phyloP scores from a whole-genome alignment of 1,284 basidiomycete species.

The Exobasidium rhododendri region DNA sequence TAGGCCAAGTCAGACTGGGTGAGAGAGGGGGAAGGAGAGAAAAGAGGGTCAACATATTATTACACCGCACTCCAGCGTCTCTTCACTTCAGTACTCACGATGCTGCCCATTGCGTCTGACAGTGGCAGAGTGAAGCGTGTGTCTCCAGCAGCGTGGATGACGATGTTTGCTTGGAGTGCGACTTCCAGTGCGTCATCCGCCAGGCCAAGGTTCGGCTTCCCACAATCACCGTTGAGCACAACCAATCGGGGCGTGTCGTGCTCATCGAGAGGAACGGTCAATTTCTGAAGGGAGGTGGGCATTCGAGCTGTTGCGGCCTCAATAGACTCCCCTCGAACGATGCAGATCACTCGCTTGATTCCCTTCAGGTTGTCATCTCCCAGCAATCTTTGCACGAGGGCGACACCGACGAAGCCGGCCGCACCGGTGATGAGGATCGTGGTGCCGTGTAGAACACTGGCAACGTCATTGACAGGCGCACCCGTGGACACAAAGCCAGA shows the following conservation, averaged over 20 bases:
- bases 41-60: no score
- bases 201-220: constrained; percentile 27
- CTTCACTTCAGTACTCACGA: no score
- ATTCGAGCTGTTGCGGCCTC: constrained; percentile 28
- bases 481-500: no score
- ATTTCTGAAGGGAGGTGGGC: constrained; percentile 1
- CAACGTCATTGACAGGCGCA: neutral
- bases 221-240: constrained; percentile 30
- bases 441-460: constrained; percentile 23
- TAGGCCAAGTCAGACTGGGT: constrained; percentile 24
- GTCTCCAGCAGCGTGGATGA: constrained; percentile 34
- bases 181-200: constrained; percentile 24
- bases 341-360: constrained; percentile 29
- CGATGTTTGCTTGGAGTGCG: constrained; percentile 31
- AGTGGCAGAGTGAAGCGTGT: constrained; percentile 30
- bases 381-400: constrained; percentile 26
- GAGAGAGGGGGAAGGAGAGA: no score
- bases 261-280: neutral
- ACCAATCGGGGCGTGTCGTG: constrained; percentile 24
- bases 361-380: constrained; percentile 20
- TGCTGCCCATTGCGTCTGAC: constrained; percentile 24
- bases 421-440: constrained; percentile 31
- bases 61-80: no score
- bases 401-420: constrained; percentile 33
- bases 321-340: constrained; percentile 27